These are phyloP conservation scores for Capsella rubella DNA, from an alignment of 441 rosid species.

Conservation along the genomic window DNA sequence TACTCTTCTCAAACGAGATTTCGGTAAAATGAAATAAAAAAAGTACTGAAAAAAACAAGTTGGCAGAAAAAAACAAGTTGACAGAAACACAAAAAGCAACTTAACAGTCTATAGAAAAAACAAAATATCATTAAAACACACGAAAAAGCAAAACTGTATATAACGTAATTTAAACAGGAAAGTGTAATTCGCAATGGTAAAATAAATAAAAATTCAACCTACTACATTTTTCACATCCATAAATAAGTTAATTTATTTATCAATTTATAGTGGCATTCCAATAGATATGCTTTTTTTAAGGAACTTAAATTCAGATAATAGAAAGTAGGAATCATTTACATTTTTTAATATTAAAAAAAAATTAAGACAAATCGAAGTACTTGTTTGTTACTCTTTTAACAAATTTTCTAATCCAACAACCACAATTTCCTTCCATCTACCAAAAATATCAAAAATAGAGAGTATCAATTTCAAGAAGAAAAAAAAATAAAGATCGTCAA, in stretches of 20 bases:
- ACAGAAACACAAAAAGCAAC: slow-evolving; percentile 39
- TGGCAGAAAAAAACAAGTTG: slow-evolving; percentile 39
- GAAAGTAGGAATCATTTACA: slow-evolving; percentile 20
- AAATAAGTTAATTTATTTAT: no score
- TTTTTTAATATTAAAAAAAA: no score
- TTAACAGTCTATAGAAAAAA: slow-evolving; percentile 17
- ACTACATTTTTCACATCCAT: not conserved
- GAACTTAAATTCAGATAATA: not conserved
- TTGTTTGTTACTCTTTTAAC: slow-evolving; percentile 13
- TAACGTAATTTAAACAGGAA: not conserved
- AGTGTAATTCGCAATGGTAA: not conserved
- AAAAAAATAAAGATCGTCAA: not conserved
- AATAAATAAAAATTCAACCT: not conserved
- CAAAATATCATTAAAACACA: slow-evolving; percentile 23
- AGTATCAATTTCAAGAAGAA: slow-evolving; percentile 34
- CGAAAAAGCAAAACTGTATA: not conserved
- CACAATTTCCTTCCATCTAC: slow-evolving; percentile 27
- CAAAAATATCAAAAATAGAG: slow-evolving; percentile 24
- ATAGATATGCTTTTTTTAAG: not conserved
- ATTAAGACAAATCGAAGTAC: not conserved
- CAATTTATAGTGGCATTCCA: not conserved
- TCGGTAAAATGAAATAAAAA: not conserved
- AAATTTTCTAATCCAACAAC: not conserved
- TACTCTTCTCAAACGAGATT: slow-evolving; percentile 1
- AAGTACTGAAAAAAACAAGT: slow-evolving; percentile 24